Base-by-base conservation (phyloP, 305 asterid species). In the Fraxinus albicans region DNA sequence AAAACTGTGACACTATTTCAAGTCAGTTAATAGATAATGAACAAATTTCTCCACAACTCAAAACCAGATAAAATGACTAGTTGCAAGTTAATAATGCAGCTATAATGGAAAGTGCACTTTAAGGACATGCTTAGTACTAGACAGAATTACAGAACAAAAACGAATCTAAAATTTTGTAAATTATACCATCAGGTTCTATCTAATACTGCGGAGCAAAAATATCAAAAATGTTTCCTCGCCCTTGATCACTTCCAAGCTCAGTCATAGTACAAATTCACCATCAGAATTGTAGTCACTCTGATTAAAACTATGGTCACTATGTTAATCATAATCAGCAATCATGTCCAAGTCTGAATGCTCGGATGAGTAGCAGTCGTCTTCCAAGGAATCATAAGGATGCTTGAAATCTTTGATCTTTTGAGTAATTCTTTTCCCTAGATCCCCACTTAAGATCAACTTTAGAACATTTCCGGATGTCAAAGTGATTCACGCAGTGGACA, bases 401-500 rank as follows among this genome's bases (percentile, higher is more conserved):
- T 9, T 79, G 19, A 88, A 31, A 29, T 78, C 19, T 67, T 86
- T 82, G 38, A 88, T 80, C 36, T 55, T 86, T 76, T 86, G 47
- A 60, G 13, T n/a, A 40, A 86, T 87, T 80, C 86, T 85, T 25
- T 63, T 75, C 21, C 83, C 88, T 8, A 83, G 33, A 42, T 47
- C 86, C 70, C 86, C 87, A 40, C 9, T 1, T 10, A 25, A 88
- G 86, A 73, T 79, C 77, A 38, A 87, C 77, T 34, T 50, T 8
- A 6, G 0, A 69, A 80, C 88, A 89, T 2, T 21, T 25, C 1
- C 85, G 73, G 29, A 89, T 55, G 44, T 89, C 90, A 25, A 19
- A 89, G 92, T 6, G 91, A 84, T 77, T 91, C 89, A n/a, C 88
- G 87, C 42, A 13, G 77, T 0, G 85, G 87, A 77, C 94, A 91